Evolutionary conservation across 305 asterid genomes (phyloP).

Genomic region (Euphrasia arctica): DNA sequence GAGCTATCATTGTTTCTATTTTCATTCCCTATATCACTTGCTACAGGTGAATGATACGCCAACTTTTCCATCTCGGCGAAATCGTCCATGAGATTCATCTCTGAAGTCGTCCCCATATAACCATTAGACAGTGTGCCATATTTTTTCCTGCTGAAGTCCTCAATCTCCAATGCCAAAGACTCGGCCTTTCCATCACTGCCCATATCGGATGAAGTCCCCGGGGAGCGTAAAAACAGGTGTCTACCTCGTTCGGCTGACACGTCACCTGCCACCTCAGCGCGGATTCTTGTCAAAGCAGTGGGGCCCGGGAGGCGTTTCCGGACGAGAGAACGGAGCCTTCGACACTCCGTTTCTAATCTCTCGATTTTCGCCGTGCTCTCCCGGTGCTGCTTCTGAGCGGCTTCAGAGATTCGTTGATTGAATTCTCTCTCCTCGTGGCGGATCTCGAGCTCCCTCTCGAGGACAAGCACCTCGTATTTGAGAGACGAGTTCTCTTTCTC

Average conservation of each 20-base stretch:
- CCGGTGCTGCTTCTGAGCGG: slow-evolving; percentile 34
- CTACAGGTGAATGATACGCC: slow-evolving; percentile 36
- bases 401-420: slow-evolving; percentile 59
- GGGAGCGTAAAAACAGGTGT: slow-evolving; percentile 22
- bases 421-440: slow-evolving; percentile 81
- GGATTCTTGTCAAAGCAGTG: neutral
- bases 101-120: slow-evolving; percentile 54
- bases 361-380: slow-evolving; percentile 24
- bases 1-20: slow-evolving; percentile 28
- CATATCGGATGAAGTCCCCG: slow-evolving; percentile 49
- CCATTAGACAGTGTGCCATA: slow-evolving; percentile 35
- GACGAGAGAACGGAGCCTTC: neutral
- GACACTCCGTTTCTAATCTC: slow-evolving; percentile 47
- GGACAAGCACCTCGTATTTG: slow-evolving; percentile 67
- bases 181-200: slow-evolving; percentile 68
- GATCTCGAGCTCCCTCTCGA: slow-evolving; percentile 78
- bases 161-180: slow-evolving; percentile 73
- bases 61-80: slow-evolving; percentile 91
- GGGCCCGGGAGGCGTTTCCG: slow-evolving; percentile 4
- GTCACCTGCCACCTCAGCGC: neutral
- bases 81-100: slow-evolving; percentile 85
- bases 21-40: slow-evolving; percentile 25
- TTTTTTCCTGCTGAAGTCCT: slow-evolving; percentile 46
- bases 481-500: slow-evolving; percentile 76
- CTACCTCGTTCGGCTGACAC: slow-evolving; percentile 35